Percentiles rank a stretch among this genome's conserved stretches.
phyloP scores from a whole-genome alignment of 139 green algal species.

The Eudorina sp. region DNA sequence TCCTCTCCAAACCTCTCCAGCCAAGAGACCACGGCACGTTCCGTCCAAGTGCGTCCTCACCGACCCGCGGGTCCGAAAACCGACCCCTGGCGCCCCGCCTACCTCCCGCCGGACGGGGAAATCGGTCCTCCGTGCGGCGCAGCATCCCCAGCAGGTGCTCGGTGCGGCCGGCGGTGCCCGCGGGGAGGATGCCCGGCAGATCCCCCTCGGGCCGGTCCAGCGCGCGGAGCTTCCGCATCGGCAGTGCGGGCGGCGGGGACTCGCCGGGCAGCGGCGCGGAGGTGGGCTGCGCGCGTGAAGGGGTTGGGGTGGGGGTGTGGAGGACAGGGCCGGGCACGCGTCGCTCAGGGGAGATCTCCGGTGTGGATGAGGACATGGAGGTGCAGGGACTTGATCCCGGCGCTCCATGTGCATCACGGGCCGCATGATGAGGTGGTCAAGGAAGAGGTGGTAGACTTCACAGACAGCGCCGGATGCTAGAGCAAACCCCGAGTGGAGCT shows the following conservation, averaged over 20 bases:
- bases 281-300: not conserved
- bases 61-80: too few species aligned
- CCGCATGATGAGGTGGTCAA: not conserved
- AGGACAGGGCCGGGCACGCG: not conserved
- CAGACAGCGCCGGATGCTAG: too few species aligned
- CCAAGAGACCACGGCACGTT: too few species aligned
- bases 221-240: conserved; percentile 16
- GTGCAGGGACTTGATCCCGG: too few species aligned
- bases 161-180: conserved; percentile 26
- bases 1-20: too few species aligned
- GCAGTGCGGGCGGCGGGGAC: not conserved
- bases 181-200: conserved; percentile 13
- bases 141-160: conserved; percentile 48
- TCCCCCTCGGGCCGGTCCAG: conserved; percentile 31
- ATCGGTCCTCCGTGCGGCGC: not conserved
- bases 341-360: not conserved
- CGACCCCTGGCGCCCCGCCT: too few species aligned
- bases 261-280: not conserved
- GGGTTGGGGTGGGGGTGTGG: not conserved
- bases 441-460: too few species aligned
- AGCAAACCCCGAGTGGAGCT: too few species aligned
- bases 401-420: too few species aligned
- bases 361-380: not conserved
- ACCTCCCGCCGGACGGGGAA: too few species aligned
- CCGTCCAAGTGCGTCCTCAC: too few species aligned